These are phyloP conservation scores for Lipomyces yamanashiensis DNA, from an alignment of 805 yeast genomes.

Conservation along the genomic window DNA sequence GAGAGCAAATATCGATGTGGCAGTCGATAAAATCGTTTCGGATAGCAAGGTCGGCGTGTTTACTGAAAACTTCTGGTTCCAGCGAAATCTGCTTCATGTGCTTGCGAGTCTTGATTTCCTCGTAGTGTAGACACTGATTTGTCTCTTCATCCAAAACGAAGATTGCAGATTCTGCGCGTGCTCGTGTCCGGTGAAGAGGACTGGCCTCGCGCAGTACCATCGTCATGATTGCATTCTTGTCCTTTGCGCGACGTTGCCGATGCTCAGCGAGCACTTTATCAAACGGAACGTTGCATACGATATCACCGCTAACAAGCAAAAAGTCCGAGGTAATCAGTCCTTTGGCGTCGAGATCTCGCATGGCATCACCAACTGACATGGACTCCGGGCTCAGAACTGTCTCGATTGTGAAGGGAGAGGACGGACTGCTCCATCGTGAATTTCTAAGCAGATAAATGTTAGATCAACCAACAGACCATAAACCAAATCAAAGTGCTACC, in stretches of 20 bases:
- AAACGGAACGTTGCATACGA: conserved; percentile 88
- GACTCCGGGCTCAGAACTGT: conserved; percentile 85
- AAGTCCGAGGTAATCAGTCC: conserved; percentile 91
- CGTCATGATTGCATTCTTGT: conserved; percentile 90
- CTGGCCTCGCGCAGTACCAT: conserved; percentile 89
- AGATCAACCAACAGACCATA: neutral
- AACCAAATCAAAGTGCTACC: conserved; percentile 1
- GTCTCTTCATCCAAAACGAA: conserved; percentile 78
- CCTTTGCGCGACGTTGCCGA: conserved; percentile 66
- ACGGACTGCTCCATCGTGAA: conserved; percentile 49
- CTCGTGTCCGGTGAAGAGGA: conserved; percentile 74
- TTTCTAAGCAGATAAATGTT: conserved; percentile 18
- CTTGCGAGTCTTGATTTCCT: conserved; percentile 59
- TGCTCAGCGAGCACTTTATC: conserved; percentile 74
- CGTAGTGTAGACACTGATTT: conserved; percentile 81
- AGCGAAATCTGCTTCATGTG: conserved; percentile 59
- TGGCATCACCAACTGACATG: conserved; percentile 93
- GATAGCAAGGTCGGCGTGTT: conserved; percentile 73
- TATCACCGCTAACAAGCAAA: conserved; percentile 88
- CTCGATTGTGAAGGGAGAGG: conserved; percentile 79
- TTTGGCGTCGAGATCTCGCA: conserved; percentile 91
- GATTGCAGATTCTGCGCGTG: conserved; percentile 79
- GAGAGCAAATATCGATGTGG: conserved; percentile 92
- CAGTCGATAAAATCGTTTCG: conserved; percentile 96
- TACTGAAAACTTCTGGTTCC: conserved; percentile 83